A percentile compares a stretch with the other conserved stretches of the same genome.
Evolutionary conservation across 345 rosid genomes (phyloP).

Genomic region (Rhizophora apiculata): DNA sequence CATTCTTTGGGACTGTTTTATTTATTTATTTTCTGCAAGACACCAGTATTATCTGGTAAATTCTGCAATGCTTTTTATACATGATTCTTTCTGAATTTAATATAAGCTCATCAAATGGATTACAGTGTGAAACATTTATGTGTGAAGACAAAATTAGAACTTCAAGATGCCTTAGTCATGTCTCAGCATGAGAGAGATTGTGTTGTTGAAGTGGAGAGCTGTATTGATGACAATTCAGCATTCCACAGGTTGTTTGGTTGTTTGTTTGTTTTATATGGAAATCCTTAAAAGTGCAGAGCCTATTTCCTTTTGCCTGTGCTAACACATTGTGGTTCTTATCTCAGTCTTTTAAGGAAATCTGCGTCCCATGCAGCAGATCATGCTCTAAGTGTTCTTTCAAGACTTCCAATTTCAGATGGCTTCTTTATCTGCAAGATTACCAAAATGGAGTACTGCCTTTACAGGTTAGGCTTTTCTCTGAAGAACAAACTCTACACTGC

Average conservation of each 20-base stretch:
- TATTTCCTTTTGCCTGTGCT: conserved; percentile 26
- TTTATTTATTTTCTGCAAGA: not conserved
- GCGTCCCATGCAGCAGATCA: conserved; percentile 60
- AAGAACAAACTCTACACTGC: conserved; percentile 1
- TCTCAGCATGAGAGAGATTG: conserved; percentile 52
- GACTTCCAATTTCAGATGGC: conserved; percentile 33
- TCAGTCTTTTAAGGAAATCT: conserved; percentile 59
- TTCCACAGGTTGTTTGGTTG: conserved; percentile 61
- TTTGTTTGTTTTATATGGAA: conserved; percentile 6
- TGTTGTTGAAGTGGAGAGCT: conserved; percentile 82
- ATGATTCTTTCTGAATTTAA: not conserved
- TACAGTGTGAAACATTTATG: conserved; percentile 68
- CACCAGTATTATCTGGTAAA: not conserved
- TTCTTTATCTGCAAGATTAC: conserved; percentile 39
- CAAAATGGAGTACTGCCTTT: conserved; percentile 57
- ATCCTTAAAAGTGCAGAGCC: not conserved
- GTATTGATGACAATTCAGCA: conserved; percentile 59
- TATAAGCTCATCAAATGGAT: conserved; percentile 8
- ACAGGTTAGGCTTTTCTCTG: conserved; percentile 48
- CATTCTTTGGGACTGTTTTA: not conserved
- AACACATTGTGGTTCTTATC: conserved; percentile 24
- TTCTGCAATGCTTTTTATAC: not conserved
- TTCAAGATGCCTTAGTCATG: conserved; percentile 57
- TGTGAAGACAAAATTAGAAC: conserved; percentile 68
- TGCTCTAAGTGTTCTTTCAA: conserved; percentile 41